These are phyloP conservation scores for Blumeria hordei DNA, from an alignment of 2,329 filamentous ascomycete species.

Conservation along the genomic window DNA sequence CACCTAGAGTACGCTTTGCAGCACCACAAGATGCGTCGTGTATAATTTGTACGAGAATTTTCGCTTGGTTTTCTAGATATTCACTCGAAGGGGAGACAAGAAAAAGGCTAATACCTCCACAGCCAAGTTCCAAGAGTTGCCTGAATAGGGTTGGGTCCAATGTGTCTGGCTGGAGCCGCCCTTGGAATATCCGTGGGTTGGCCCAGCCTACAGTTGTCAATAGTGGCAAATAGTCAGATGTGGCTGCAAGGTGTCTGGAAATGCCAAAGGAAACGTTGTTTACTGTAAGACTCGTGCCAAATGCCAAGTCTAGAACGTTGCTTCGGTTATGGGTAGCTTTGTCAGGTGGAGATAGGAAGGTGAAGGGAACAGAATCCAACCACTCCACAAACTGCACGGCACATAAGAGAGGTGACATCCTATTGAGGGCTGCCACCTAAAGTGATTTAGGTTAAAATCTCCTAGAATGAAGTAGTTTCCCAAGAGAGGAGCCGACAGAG, in stretches of 20 bases:
- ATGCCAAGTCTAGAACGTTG: too few species aligned
- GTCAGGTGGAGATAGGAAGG: too few species aligned
- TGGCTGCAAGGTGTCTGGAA: neutral
- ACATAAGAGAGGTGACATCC: too few species aligned
- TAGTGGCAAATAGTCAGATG: neutral
- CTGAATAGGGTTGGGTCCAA: neutral
- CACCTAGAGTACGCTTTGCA: neutral
- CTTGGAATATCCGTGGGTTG: neutral
- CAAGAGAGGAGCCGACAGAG: too few species aligned
- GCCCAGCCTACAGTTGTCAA: neutral
- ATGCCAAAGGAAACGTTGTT: neutral
- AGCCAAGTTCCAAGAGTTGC: neutral
- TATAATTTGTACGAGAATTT: neutral
- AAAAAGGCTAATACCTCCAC: neutral
- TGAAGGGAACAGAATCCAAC: neutral
- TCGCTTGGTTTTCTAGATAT: neutral
- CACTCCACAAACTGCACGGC: too few species aligned
- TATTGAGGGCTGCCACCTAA: too few species aligned
- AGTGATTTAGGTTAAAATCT: too few species aligned
- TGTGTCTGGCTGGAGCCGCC: neutral
- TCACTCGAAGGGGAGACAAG: neutral
- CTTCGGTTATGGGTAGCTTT: too few species aligned
- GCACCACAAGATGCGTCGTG: neutral
- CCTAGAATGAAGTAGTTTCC: too few species aligned
- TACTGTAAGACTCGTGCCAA: too few species aligned